Evolutionary conservation across 768 basidiomycete genomes (phyloP).

Genomic region (Amanita pseudoporphyria): DNA sequence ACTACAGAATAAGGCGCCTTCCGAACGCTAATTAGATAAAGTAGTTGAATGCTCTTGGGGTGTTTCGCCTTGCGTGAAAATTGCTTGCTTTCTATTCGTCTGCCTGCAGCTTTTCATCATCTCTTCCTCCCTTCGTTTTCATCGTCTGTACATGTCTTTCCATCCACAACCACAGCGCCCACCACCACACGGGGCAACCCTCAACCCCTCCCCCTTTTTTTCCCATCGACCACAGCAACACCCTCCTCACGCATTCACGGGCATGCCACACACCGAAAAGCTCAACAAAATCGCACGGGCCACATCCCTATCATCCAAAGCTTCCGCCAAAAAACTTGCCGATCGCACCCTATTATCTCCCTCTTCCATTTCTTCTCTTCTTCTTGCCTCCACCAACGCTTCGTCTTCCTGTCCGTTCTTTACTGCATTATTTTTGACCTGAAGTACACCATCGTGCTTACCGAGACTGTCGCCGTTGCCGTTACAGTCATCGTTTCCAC

Average conservation of each 20-base stretch:
- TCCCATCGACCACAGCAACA: not conserved
- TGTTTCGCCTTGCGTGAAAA: not conserved
- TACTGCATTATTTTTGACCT: not conserved
- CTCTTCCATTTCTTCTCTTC: not conserved
- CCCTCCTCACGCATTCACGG: conserved; percentile 6
- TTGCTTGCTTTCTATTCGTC: not conserved
- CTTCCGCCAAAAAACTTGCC: conserved; percentile 12
- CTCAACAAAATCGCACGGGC: conserved; percentile 17
- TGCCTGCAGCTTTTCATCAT: no score
- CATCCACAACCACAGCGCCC: not conserved
- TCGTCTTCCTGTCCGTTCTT: not conserved
- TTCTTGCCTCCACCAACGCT: not conserved
- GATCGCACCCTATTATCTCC: not conserved
- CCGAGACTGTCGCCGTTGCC: not conserved
- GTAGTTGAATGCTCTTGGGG: not conserved
- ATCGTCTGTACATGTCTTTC: not conserved
- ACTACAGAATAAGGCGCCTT: not conserved
- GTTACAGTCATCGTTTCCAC: not conserved
- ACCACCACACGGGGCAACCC: not conserved
- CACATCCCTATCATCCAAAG: conserved; percentile 16
- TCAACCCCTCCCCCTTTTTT: not conserved
- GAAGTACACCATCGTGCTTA: conserved; percentile 2
- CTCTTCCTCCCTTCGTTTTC: not conserved
- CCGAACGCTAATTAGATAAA: not conserved
- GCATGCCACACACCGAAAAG: conserved; percentile 15